Evolutionary conservation across 1,139 yeast species (phyloP), one percentile per base, ranked within the genome.

Genomic region (Magnusiomyces tetraspermus): DNA sequence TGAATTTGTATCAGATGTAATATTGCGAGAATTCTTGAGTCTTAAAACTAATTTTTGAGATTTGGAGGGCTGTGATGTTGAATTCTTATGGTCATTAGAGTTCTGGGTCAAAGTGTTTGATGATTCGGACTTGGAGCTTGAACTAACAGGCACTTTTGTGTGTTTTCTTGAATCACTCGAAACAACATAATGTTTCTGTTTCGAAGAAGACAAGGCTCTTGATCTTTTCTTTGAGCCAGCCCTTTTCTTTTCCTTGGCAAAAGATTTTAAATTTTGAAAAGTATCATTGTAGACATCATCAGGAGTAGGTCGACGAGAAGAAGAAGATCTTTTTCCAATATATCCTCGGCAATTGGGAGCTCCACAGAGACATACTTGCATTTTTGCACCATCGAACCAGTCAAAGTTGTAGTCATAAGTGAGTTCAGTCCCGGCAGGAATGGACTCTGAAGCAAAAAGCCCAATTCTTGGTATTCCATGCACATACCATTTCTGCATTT

Each of bases 321-420:
- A 15, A n/a, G n/a, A n/a, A 31, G 46, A 15, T 5, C 50, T 11
- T 42, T 47, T 66, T 2, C 72, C 72, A 48, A 72, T 71, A 23
- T 63, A 60, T 0, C 74, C 75, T 5, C 74, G 63, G 52, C 76
- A 73, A 10, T 62, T 64, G 0, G 55, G 49, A 2, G 72, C 57
- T 0, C 73, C 74, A 59, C 76, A 73, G 43, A 59, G 62, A 55
- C 76, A 73, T 5, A 55, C 59, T 55, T 71, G 75, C 23, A 72
- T 72, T 23, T 60, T 61, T 1, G 71, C 65, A 13, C 69, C 67
- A 5, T 67, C 70, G 52, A 70, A 69, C 69, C 71, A 68, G 37
- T 69, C 71, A 53, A 73, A 73, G 51, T 72, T 71, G 55, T 73
- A 73, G 58, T 73, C 75, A 52, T 71, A 73, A 1, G 73, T 68